Evolutionary conservation across 1,284 basidiomycete genomes (phyloP), one percentile per base, ranked within the genome.

Genomic region (Austroboletus rostrupii): DNA sequence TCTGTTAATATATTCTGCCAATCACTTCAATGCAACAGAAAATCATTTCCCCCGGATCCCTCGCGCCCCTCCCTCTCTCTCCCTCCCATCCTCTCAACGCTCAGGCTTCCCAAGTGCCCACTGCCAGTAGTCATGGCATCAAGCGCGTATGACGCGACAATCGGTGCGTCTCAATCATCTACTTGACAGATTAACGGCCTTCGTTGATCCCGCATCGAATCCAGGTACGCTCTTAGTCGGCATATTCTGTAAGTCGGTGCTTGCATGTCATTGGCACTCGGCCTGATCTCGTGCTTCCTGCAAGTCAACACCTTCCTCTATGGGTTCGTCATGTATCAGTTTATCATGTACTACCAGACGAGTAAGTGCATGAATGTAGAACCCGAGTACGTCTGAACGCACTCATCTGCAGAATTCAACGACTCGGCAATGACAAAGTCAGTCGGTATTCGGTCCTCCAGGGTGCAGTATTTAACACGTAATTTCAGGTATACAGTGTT

Each of bases 221-320:
- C 2, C 23, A 74, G 72, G 73, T 53, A 63, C 68, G 26, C 66
- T 74, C 39, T 57, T 74, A 3, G 43, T 71, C 26, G 72, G 73
- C 32, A 57, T 72, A 52, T 70, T 72, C 45, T 66, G 72, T 74
- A 52, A 53, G 70, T 26, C 57, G 9, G 33, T 14, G 1, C n/a
- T 5, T 7, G 8, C 37, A 26, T 9, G 17, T 32, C 6, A 11
- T 14, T 6, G 13, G 16, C 1, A 6, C 9, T 3, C 16, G 20
- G 4, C 29, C 38, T 38, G 26, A 48, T 9, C 29, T 23, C 13
- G 39, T 45, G 26, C 29, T 29, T 13, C 23, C 13, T 10, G 21
- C 23, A 44, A 77, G 76, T 78, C 55, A 79, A 79, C 52, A 79
- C 77, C 5, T 79, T 71, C 53, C 64, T 79, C 10, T 79, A 75